Percentiles rank a stretch among this genome's conserved stretches.
These are phyloP conservation scores for Ajuga chamaepitys DNA, from an alignment of 257 asterid genomes.

Conservation along the genomic window DNA sequence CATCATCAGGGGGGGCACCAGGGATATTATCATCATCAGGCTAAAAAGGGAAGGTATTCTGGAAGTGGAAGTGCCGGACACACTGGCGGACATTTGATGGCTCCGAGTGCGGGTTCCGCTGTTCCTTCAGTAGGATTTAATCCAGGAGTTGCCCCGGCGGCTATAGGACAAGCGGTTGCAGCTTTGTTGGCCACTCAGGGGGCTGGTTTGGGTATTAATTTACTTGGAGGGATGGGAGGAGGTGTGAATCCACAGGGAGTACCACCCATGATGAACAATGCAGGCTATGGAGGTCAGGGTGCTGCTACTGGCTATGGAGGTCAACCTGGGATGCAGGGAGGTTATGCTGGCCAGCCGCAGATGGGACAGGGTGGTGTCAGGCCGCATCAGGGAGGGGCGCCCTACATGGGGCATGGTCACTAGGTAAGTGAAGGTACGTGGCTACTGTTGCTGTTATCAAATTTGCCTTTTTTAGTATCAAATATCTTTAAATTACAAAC, in stretches of 20 bases:
- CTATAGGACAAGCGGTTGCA: constrained; percentile 90
- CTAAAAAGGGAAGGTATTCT: constrained; percentile 80
- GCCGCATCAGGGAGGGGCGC: constrained; percentile 91
- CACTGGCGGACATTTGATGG: constrained; percentile 87
- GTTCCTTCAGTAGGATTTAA: constrained; percentile 56
- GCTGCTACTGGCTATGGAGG: constrained; percentile 59
- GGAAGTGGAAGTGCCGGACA: constrained; percentile 42
- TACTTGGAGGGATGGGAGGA: constrained; percentile 80
- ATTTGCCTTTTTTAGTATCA: not conserved
- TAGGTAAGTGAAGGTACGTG: constrained; percentile 46
- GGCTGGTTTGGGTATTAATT: constrained; percentile 75
- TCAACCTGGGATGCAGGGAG: constrained; percentile 75
- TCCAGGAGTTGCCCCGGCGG: constrained; percentile 67
- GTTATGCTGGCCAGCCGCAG: constrained; percentile 60
- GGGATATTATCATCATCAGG: constrained; percentile 51
- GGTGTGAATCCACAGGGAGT: constrained; percentile 63
- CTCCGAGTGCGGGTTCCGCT: constrained; percentile 66
- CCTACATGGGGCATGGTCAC: constrained; percentile 83
- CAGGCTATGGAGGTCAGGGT: constrained; percentile 70
- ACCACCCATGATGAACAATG: constrained; percentile 56
- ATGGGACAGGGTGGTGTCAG: constrained; percentile 79
- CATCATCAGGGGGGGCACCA: constrained; percentile 53
- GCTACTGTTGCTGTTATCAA: not conserved
- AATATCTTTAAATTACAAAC: not conserved
- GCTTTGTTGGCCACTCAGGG: constrained; percentile 81